Evolutionary conservation across 176 grass and related monocot genomes (phyloP).

Genomic region (Melocanna baccifera): DNA sequence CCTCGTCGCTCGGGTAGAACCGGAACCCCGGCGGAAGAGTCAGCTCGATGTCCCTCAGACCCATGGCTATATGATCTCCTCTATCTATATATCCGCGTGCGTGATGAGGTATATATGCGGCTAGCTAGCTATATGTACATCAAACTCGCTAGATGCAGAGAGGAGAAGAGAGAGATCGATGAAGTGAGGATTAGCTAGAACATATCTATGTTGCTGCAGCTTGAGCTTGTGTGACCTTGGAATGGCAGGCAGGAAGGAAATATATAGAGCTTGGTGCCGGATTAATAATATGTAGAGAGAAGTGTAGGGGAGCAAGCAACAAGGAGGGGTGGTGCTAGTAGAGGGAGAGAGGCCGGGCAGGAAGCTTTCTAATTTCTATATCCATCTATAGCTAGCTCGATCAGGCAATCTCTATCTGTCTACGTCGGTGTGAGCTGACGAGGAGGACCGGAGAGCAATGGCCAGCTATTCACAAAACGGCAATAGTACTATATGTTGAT

Average conservation of each 20-base stretch:
- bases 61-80: slow-evolving; percentile 25
- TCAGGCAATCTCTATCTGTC: background rate
- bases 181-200: background rate
- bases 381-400: background rate
- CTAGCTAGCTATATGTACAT: background rate
- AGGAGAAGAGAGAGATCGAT: background rate
- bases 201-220: background rate
- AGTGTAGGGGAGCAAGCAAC: slow-evolving; percentile 56
- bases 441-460: background rate
- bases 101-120: background rate
- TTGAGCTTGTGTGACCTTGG: slow-evolving; percentile 14
- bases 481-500: background rate
- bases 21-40: slow-evolving; percentile 70
- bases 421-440: background rate
- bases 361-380: background rate
- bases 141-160: background rate
- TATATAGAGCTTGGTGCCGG: slow-evolving; percentile 44
- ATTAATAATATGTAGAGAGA: slow-evolving; percentile 17
- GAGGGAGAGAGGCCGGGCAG: background rate
- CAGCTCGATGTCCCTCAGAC: slow-evolving; percentile 63
- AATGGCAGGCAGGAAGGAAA: slow-evolving; percentile 19
- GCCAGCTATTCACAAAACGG: background rate
- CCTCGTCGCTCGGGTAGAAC: slow-evolving; percentile 71
- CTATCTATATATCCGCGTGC: background rate
- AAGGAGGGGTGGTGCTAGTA: background rate